These are phyloP conservation scores for Tetrapisispora namnaoensis DNA, from an alignment of 805 yeast species.

Conservation along the genomic window DNA sequence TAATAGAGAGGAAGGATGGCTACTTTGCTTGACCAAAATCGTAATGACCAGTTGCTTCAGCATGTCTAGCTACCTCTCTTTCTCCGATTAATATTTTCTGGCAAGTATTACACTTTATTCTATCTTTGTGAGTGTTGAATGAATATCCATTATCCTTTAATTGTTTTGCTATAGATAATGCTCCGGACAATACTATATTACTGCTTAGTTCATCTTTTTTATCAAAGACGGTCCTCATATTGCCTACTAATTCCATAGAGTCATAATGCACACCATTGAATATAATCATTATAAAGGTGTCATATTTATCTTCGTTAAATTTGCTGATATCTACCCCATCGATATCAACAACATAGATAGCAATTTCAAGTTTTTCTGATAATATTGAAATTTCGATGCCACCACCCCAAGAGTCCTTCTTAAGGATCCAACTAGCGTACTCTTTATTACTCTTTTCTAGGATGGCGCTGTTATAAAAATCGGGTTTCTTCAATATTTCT, in stretches of 20 bases:
- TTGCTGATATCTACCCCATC: constrained; percentile 48
- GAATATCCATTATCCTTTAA: constrained; percentile 47
- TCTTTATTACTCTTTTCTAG: constrained; percentile 34
- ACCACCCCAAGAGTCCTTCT: constrained; percentile 69
- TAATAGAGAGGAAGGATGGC: neutral
- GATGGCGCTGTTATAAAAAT: constrained; percentile 44
- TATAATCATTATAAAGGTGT: constrained; percentile 41
- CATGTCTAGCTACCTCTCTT: constrained; percentile 54
- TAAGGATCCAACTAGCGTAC: constrained; percentile 52
- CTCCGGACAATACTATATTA: constrained; percentile 29
- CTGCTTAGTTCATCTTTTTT: constrained; percentile 26
- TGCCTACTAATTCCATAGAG: constrained; percentile 36
- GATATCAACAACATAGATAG: constrained; percentile 55
- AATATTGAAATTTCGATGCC: constrained; percentile 65
- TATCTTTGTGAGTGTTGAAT: constrained; percentile 54
- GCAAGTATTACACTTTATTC: constrained; percentile 50
- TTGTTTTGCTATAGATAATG: constrained; percentile 32
- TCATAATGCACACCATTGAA: constrained; percentile 74
- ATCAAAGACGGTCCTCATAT: constrained; percentile 25
- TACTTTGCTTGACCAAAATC: constrained; percentile 46
- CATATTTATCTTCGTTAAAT: constrained; percentile 38
- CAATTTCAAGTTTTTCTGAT: constrained; percentile 40
- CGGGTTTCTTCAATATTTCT: constrained; percentile 34
- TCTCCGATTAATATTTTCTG: constrained; percentile 47
- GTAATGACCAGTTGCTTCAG: constrained; percentile 49